Evolutionary conservation across 176 grass and related monocot species (phyloP).

Genomic region (Urochloa ruziziensis): DNA sequence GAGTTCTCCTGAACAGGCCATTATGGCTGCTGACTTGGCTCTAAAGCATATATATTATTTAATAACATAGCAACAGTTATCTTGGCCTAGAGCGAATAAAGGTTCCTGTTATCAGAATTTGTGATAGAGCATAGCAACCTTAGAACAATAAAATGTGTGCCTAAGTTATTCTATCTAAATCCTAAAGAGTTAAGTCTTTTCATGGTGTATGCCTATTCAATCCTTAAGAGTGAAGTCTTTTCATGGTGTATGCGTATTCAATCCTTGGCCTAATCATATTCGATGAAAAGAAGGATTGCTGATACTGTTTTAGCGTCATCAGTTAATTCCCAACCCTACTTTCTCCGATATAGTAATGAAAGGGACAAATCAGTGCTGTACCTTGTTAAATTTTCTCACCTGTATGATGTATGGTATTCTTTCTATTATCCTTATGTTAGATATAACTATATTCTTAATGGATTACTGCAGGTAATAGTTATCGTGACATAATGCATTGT

Average conservation of each 20-base stretch:
- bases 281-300: not conserved
- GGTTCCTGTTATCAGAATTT: not conserved
- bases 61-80: not conserved
- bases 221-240: not conserved
- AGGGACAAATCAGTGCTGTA: not conserved
- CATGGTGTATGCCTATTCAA: not conserved
- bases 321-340: not conserved
- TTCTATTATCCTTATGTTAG: not conserved
- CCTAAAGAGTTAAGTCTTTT: not conserved
- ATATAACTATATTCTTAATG: constrained; percentile 23
- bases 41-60: not conserved
- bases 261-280: constrained; percentile 2
- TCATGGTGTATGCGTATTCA: not conserved
- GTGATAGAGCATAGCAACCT: not conserved
- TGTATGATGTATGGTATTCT: constrained; percentile 14
- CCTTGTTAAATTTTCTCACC: constrained; percentile 9
- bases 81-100: not conserved
- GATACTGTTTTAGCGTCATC: constrained; percentile 2
- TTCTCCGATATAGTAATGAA: not conserved
- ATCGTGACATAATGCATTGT: constrained; percentile 91
- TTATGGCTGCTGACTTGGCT: not conserved
- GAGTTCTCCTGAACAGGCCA: not conserved
- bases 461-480: constrained; percentile 72
- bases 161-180: constrained; percentile 30
- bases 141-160: not conserved